These are phyloP conservation scores for Lentinula detonsa DNA, from an alignment of 768 basidiomycete species.

Conservation along the genomic window DNA sequence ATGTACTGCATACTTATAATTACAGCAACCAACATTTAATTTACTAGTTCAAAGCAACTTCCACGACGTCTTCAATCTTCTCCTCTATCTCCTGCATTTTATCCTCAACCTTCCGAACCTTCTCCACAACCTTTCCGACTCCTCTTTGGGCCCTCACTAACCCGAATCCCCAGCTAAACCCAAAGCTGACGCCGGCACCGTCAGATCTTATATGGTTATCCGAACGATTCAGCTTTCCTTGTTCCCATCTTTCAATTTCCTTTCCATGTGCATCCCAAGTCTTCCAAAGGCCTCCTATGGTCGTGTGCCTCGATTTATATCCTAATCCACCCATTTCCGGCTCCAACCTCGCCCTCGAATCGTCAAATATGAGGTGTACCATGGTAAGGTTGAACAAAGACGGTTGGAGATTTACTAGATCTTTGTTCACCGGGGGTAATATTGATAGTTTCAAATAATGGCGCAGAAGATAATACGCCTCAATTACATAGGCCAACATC, in stretches of 20 bases:
- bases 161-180: conserved; percentile 38
- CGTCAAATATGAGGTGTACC: conserved; percentile 57
- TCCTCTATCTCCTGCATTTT: background rate
- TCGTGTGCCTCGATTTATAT: conserved; percentile 53
- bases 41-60: background rate
- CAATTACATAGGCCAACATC: conserved; percentile 52
- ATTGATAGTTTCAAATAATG: conserved; percentile 22
- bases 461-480: conserved; percentile 46
- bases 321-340: conserved; percentile 58
- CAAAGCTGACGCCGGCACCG: conserved; percentile 40
- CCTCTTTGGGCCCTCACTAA: conserved; percentile 13
- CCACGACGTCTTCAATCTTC: background rate
- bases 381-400: conserved; percentile 47
- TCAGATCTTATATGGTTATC: conserved; percentile 28
- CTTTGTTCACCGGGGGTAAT: conserved; percentile 36
- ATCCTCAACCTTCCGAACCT: background rate
- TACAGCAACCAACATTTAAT: too few species aligned
- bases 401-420: conserved; percentile 53
- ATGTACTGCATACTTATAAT: too few species aligned
- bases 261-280: conserved; percentile 44
- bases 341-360: conserved; percentile 53
- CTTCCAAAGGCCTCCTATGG: conserved; percentile 50
- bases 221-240: conserved; percentile 16
- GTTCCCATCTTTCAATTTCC: conserved; percentile 6
- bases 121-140: conserved; percentile 5